Conservation (phyloP, 345 rosid species). For the Tarenaya hassleriana region DNA sequence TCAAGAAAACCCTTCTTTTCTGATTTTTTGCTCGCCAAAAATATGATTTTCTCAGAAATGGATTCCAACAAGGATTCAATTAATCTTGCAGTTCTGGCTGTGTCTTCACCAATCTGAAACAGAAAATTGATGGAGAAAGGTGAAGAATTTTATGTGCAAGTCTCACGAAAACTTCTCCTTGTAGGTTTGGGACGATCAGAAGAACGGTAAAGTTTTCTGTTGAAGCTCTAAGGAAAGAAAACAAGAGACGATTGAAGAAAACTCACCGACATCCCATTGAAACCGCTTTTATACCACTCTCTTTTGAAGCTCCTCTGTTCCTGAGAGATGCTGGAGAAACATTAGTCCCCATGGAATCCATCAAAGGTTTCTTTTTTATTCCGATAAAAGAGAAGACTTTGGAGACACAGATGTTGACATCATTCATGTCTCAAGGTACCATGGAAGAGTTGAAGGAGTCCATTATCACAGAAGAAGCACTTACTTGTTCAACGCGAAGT, state of each 20-base stretch:
- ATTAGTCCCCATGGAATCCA: slow-evolving; percentile 24
- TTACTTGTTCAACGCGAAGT: slow-evolving; percentile 2
- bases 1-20: slow-evolving; percentile 42
- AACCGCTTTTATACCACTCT: no score
- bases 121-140: neutral
- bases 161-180: neutral
- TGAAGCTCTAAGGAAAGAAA: slow-evolving; percentile 17
- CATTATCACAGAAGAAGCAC: neutral
- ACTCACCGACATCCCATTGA: slow-evolving; percentile 50
- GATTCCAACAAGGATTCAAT: slow-evolving; percentile 41
- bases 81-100: slow-evolving; percentile 22
- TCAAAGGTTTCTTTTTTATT: slow-evolving; percentile 20
- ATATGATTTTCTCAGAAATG: slow-evolving; percentile 45
- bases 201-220: slow-evolving; percentile 1
- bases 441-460: slow-evolving; percentile 24
- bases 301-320: slow-evolving; percentile 24
- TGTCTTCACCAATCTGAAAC: slow-evolving; percentile 39
- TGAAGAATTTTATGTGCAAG: neutral
- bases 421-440: slow-evolving; percentile 9
- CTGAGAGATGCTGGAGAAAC: neutral
- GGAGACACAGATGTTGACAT: slow-evolving; percentile 18
- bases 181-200: slow-evolving; percentile 7
- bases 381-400: slow-evolving; percentile 25
- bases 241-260: slow-evolving; percentile 2
- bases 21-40: slow-evolving; percentile 30